Conservation (phyloP, 2,329 filamentous ascomycete species). For the Cadophora sp. region DNA sequence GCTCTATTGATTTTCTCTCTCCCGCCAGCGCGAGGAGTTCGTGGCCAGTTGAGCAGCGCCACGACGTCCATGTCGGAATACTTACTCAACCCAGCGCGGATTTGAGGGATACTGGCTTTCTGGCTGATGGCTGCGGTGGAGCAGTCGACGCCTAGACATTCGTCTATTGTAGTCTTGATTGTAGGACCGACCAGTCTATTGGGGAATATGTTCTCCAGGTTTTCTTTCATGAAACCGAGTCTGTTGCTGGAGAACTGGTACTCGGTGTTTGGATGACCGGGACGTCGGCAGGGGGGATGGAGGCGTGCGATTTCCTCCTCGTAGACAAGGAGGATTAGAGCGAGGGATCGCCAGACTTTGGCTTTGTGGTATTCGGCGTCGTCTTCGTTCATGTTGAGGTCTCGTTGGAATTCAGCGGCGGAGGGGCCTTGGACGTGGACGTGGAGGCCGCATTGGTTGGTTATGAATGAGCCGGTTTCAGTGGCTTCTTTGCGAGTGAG, state of each 20-base stretch:
- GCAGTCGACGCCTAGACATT: slow-evolving; percentile 4
- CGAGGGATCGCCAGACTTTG: slow-evolving; percentile 28
- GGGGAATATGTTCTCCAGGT: slow-evolving; percentile 2
- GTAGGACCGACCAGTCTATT: background rate
- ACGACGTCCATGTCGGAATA: background rate
- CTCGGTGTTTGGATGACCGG: slow-evolving; percentile 23
- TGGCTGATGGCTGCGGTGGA: background rate
- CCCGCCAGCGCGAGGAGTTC: background rate
- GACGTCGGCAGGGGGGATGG: slow-evolving; percentile 36
- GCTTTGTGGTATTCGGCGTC: background rate
- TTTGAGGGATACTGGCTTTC: slow-evolving; percentile 1
- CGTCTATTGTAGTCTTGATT: background rate
- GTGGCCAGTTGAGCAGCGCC: slow-evolving; percentile 29
- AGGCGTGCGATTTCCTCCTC: slow-evolving; percentile 37
- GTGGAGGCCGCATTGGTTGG: slow-evolving; percentile 39
- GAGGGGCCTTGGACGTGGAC: slow-evolving; percentile 37
- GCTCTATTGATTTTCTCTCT: background rate
- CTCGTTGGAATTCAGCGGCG: slow-evolving; percentile 18
- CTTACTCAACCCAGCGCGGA: background rate
- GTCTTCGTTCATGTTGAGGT: slow-evolving; percentile 22
- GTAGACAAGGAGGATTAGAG: slow-evolving; percentile 37
- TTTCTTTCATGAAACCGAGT: slow-evolving; percentile 24
- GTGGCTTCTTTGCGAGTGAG: slow-evolving; percentile 19
- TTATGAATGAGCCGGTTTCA: slow-evolving; percentile 34
- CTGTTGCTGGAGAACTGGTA: slow-evolving; percentile 35